Evolutionary conservation across 331 rosid genomes (phyloP).

Genomic region (Pyrus hybrid): DNA sequence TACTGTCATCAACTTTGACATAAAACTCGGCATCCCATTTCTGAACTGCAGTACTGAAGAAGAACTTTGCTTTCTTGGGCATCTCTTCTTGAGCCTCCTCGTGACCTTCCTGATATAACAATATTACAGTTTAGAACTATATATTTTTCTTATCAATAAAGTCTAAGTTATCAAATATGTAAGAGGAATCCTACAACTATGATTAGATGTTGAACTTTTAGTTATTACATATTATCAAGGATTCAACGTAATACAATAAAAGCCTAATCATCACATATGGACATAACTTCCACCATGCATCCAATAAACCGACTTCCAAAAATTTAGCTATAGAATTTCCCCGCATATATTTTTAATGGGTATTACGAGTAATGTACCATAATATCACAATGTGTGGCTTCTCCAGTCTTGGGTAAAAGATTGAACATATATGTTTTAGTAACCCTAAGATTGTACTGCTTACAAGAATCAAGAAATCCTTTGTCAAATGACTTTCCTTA

Average conservation of each 20-base stretch:
- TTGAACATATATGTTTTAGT: slow-evolving; percentile 2
- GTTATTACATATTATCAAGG: neutral
- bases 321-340: neutral
- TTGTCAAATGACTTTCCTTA: slow-evolving; percentile 58
- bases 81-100: slow-evolving; percentile 98
- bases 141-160: slow-evolving; percentile 4
- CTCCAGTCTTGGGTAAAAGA: neutral
- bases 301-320: neutral
- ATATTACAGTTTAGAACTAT: slow-evolving; percentile 14
- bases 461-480: slow-evolving; percentile 92
- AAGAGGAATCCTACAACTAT: slow-evolving; percentile 3
- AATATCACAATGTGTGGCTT: neutral
- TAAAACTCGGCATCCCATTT: slow-evolving; percentile 97
- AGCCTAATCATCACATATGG: neutral
- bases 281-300: neutral
- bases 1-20: slow-evolving; percentile 81
- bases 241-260: neutral
- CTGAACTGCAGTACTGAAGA: slow-evolving; percentile 86
- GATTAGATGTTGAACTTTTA: neutral
- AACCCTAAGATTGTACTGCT: slow-evolving; percentile 27
- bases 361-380: neutral
- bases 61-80: slow-evolving; percentile 80
- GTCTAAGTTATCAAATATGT: neutral
- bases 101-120: slow-evolving; percentile 67
- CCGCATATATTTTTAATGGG: neutral